Conservation (phyloP, 2,329 filamentous ascomycete species). For the Aureobasidium sp. region DNA sequence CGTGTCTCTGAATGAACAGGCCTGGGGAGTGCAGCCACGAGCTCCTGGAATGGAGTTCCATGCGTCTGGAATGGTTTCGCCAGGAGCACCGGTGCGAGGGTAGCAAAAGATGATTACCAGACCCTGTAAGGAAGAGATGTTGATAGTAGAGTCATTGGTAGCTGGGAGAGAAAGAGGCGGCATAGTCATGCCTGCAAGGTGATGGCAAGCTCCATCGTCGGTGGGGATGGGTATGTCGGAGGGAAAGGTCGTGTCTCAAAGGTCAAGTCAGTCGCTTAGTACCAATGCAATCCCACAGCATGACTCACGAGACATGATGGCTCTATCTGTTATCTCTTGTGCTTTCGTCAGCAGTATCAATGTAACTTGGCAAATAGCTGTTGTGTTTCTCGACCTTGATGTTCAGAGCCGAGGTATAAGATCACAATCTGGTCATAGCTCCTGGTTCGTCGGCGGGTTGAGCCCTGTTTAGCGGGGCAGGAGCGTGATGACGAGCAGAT, state of each 20-base stretch:
- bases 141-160: slow-evolving; percentile 23
- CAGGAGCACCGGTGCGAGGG: slow-evolving; percentile 31
- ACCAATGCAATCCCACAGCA: no score
- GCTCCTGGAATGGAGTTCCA: slow-evolving; percentile 37
- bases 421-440: background rate
- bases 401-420: background rate
- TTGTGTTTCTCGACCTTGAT: slow-evolving; percentile 3
- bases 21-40: slow-evolving; percentile 36
- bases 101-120: slow-evolving; percentile 36
- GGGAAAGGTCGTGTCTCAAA: slow-evolving; percentile 20
- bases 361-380: background rate
- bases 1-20: slow-evolving; percentile 34
- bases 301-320: slow-evolving; percentile 1
- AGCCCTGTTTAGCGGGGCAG: background rate
- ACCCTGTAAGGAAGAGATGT: slow-evolving; percentile 27
- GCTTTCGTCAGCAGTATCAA: background rate
- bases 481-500: slow-evolving; percentile 1
- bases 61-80: slow-evolving; percentile 31
- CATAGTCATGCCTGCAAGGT: slow-evolving; percentile 23
- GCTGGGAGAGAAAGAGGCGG: slow-evolving; percentile 27
- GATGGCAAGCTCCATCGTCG: slow-evolving; percentile 33
- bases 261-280: background rate
- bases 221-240: slow-evolving; percentile 28
- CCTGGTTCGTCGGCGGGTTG: background rate
- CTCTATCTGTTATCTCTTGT: background rate